phyloP scores from a whole-genome alignment of 1,284 basidiomycete genomes.

The Papiliotrema fonsecae region DNA sequence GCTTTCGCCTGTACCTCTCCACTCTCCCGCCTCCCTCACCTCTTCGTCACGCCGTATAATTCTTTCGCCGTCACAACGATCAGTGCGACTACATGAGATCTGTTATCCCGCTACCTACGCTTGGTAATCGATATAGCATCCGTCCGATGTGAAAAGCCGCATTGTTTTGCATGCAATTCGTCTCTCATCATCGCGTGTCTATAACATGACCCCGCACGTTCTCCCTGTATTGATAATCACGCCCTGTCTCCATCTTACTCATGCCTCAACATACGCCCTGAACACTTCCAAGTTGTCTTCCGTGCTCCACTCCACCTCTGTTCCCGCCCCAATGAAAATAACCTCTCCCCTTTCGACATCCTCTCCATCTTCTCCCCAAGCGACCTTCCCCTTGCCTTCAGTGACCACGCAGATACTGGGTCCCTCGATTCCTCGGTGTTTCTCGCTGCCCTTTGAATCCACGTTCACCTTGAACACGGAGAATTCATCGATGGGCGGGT shows the following conservation, averaged over 20 bases:
- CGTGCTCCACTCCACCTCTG: constrained; percentile 53
- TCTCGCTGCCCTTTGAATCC: constrained; percentile 41
- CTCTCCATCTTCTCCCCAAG: constrained; percentile 45
- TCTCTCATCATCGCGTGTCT: too few species aligned
- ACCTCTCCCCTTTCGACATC: constrained; percentile 66
- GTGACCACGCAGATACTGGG: constrained; percentile 81
- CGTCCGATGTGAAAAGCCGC: too few species aligned
- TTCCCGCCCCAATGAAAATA: constrained; percentile 75
- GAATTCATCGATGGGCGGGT: constrained; percentile 94
- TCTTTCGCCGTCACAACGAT: too few species aligned
- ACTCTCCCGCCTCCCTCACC: too few species aligned
- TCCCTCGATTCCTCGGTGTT: constrained; percentile 62
- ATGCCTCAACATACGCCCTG: constrained; percentile 65
- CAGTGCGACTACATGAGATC: too few species aligned
- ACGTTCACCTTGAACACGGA: constrained; percentile 69
- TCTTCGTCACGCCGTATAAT: too few species aligned
- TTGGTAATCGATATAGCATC: too few species aligned
- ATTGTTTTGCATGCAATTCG: too few species aligned
- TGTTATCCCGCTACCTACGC: too few species aligned
- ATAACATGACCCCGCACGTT: too few species aligned
- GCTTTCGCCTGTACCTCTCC: too few species aligned
- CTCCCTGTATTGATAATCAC: too few species aligned
- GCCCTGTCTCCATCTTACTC: neutral
- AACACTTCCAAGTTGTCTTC: constrained; percentile 58
- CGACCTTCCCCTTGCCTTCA: constrained; percentile 58